Evolutionary conservation across 257 asterid species (phyloP).

Genomic region (Vinca minor): DNA sequence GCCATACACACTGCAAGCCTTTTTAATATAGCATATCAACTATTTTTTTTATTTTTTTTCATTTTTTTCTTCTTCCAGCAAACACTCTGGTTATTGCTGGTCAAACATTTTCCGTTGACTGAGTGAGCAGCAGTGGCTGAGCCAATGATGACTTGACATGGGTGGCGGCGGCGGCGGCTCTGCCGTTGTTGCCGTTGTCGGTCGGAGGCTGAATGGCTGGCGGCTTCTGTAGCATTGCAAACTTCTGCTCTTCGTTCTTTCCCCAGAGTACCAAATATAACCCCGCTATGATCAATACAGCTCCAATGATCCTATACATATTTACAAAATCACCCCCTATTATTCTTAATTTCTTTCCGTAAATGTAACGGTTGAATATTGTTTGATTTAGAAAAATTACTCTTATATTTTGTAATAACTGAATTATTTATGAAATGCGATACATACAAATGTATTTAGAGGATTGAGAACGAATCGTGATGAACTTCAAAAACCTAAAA

Average conservation of each 20-base stretch:
- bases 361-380: too few relatives aligned
- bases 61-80: too few relatives aligned
- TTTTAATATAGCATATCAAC: constrained; percentile 28
- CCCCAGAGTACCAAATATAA: constrained; percentile 92
- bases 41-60: not conserved
- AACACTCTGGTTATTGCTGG: constrained; percentile 19
- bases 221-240: constrained; percentile 28
- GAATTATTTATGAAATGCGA: too few relatives aligned
- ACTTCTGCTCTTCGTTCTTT: constrained; percentile 71
- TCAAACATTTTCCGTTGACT: constrained; percentile 56
- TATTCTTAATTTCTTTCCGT: not conserved
- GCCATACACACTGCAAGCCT: constrained; percentile 44
- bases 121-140: constrained; percentile 73
- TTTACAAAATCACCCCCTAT: not conserved
- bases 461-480: too few relatives aligned
- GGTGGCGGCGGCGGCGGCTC: constrained; percentile 15
- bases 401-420: too few relatives aligned
- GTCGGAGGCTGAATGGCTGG: constrained; percentile 42
- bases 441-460: too few relatives aligned
- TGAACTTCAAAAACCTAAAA: too few relatives aligned
- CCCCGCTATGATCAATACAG: constrained; percentile 74
- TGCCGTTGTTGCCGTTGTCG: constrained; percentile 57
- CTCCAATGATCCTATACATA: constrained; percentile 73
- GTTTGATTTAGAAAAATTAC: too few relatives aligned
- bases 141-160: constrained; percentile 58